Base-by-base conservation (phyloP, 2,329 filamentous ascomycete species). In the Monilinia aucupariae region DNA sequence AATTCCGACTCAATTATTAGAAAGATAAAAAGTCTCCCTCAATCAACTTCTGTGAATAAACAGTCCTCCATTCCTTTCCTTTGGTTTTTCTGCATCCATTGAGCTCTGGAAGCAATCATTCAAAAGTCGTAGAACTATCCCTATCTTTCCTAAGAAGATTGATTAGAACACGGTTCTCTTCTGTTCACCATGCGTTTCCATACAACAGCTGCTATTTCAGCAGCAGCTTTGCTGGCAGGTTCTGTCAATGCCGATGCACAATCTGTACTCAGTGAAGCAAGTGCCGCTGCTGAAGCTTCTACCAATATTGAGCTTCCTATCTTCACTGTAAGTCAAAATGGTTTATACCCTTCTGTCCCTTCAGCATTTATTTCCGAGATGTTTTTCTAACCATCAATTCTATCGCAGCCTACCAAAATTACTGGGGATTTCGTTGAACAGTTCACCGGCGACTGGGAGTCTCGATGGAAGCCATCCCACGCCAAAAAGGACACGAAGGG, bases 341-440 rank as follows among this genome's bases (percentile, higher is more conserved):
- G 48, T 62, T 53, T 34, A 25, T 30, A 64, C 64, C 51, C 48
- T 59, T 10, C 81, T 25, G 54, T 4, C 47, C n/a, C 41, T 17
- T 13, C n/a, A 22, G 20, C 7, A 30, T 10, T 17, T 20, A 15
- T n/a, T 20, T 13, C 25, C n/a, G n/a, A n/a, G 13, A 47, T 25
- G n/a, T 27, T 12, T 48, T 32, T 17, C 59, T 62, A 8, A 64
- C 47, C n/a, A 50, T 43, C 51, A 64, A 68, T 66, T 63, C 41
- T 55, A 43, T 53, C 27, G 20, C 74, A 99, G 93, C 92, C 94
- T 65, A 91, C 92, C 69, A 84, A 81, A 67, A 77, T 97, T 74
- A 94, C 97, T 81, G 94, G 88, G 70, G 91, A 92, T 65, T 99
- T 99, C 85, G 81, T 97, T 68, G 94, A 99, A 82, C 94, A 99